Evolutionary conservation across 106 monocot genomes (phyloP).

Genomic region (Allium sativum): DNA sequence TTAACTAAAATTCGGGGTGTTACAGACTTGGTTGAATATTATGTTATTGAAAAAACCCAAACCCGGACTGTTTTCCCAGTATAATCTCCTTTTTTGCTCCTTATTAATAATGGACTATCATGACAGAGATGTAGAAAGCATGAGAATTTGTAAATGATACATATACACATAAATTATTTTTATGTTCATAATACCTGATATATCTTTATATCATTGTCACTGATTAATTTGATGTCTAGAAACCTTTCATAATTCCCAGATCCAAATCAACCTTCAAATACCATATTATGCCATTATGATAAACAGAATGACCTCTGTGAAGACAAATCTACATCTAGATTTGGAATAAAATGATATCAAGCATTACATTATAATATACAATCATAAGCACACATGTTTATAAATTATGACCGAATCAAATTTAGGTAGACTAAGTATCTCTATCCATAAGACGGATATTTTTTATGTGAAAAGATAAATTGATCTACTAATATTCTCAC

Average conservation of each 20-base stretch:
- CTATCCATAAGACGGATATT: background rate
- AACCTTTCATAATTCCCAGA: conserved; percentile 64
- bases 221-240: conserved; percentile 43
- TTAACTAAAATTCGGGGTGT: too few relatives aligned
- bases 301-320: background rate
- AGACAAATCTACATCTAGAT: background rate
- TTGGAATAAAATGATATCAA: background rate
- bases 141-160: background rate
- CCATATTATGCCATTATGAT: background rate
- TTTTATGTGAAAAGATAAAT: background rate
- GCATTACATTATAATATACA: background rate
- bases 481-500: too few relatives aligned
- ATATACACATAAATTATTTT: background rate
- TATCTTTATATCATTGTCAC: conserved; percentile 67
- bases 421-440: too few relatives aligned
- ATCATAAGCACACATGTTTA: background rate
- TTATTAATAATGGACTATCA: conserved; percentile 55
- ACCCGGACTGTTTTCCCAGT: conserved; percentile 71
- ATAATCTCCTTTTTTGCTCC: conserved; percentile 68
- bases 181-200: conserved; percentile 40
- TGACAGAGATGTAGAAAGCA: conserved; percentile 3
- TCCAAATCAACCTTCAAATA: conserved; percentile 57
- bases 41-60: too few relatives aligned
- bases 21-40: too few relatives aligned
- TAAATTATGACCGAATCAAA: background rate